Percentiles rank a stretch among this genome's conserved stretches.
These are phyloP conservation scores for Benincasa hispida DNA, from an alignment of 306 rosid genomes.

Conservation along the genomic window DNA sequence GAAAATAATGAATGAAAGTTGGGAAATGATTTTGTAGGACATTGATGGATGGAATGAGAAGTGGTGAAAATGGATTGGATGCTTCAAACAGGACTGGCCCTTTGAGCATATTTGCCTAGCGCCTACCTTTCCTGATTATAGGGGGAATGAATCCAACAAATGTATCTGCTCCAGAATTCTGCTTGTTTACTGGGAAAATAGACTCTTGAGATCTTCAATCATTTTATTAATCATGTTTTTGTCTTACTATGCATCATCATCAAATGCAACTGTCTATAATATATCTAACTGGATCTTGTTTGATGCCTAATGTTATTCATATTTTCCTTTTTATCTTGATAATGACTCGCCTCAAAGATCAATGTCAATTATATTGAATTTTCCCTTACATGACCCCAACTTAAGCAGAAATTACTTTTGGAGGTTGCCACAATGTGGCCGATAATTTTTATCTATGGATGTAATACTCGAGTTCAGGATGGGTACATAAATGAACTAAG, in stretches of 20 bases:
- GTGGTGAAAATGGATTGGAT: conserved; percentile 48
- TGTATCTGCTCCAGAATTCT: not conserved
- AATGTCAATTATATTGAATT: not conserved
- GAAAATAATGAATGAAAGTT: not conserved
- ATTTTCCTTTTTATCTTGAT: not conserved
- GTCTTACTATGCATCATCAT: not conserved
- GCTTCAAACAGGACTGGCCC: conserved; percentile 74
- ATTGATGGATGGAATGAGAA: conserved; percentile 47
- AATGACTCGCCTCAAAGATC: not conserved
- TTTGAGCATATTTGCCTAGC: conserved; percentile 59
- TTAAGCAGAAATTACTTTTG: too few relatives aligned
- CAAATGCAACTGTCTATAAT: conserved; percentile 1
- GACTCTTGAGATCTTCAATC: not conserved
- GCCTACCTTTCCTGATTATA: not conserved
- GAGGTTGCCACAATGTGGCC: too few relatives aligned
- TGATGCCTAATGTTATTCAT: not conserved
- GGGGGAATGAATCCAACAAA: not conserved
- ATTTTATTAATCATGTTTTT: not conserved
- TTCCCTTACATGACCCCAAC: too few relatives aligned
- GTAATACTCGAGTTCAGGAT: too few relatives aligned
- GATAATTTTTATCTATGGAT: too few relatives aligned
- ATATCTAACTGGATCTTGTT: not conserved
- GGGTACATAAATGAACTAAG: too few relatives aligned
- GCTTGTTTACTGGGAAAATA: not conserved
- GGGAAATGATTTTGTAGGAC: conserved; percentile 29